phyloP scores from a whole-genome alignment of 176 grass and related monocot species.

The Musa acuminata region DNA sequence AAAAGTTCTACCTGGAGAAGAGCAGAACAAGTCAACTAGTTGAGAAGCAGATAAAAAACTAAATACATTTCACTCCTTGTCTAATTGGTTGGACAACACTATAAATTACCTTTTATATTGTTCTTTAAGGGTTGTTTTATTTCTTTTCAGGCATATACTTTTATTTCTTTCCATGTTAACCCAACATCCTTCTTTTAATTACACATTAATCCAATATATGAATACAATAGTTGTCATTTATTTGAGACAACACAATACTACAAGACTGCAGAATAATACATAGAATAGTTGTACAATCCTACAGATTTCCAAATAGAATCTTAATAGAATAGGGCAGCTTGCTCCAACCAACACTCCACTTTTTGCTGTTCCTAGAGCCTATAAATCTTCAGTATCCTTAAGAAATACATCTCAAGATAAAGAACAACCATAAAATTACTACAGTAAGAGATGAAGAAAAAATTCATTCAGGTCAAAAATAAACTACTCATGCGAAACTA shows the following conservation, averaged over 20 bases:
- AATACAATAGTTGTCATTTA: neutral
- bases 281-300: no score
- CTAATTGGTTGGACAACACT: neutral
- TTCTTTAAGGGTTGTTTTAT: neutral
- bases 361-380: no score
- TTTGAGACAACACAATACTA: neutral
- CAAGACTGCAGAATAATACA: neutral
- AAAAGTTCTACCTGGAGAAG: conserved; percentile 89
- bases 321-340: neutral
- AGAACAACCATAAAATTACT: neutral
- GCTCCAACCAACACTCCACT: no score
- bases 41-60: neutral
- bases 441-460: neutral
- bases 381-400: neutral
- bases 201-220: neutral
- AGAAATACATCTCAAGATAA: neutral
- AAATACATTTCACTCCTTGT: neutral
- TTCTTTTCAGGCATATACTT: neutral
- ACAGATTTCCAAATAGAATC: neutral
- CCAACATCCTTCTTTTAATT: neutral
- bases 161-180: neutral
- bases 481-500: neutral
- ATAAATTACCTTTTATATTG: neutral
- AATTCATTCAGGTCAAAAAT: neutral
- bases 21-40: neutral